A percentile compares a stretch with the other conserved stretches of the same genome.
Conservation (phyloP, 2,329 filamentous ascomycete species). For the Fusarium foetens region DNA sequence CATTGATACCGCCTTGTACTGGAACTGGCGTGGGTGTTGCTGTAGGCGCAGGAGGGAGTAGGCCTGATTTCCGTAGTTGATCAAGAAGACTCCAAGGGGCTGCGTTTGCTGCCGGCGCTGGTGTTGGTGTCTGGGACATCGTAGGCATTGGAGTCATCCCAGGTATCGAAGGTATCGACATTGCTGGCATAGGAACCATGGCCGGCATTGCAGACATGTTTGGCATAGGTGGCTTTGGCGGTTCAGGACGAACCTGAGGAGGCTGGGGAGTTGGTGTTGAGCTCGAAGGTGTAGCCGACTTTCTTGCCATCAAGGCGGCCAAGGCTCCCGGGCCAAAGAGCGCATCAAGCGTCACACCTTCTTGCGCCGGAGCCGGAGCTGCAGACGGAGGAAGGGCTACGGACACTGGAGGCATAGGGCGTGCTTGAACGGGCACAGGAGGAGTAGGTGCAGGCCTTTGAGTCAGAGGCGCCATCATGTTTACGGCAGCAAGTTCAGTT, state of each 20-base stretch:
- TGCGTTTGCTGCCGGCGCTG: conserved; percentile 50
- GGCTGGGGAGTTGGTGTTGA: conserved; percentile 57
- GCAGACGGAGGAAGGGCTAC: conserved; percentile 48
- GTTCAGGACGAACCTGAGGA: conserved; percentile 19
- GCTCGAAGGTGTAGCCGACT: conserved; percentile 60
- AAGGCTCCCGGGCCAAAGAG: conserved; percentile 69
- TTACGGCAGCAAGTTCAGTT: conserved; percentile 75
- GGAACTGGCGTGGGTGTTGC: conserved; percentile 52
- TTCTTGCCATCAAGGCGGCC: conserved; percentile 67
- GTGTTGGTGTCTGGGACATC: conserved; percentile 46
- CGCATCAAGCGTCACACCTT: conserved; percentile 64
- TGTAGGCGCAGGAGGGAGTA: conserved; percentile 62
- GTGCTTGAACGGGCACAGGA: conserved; percentile 45
- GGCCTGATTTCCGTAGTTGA: conserved; percentile 73
- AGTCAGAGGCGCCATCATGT: conserved; percentile 62
- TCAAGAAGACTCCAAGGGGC: conserved; percentile 71
- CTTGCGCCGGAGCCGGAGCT: conserved; percentile 47
- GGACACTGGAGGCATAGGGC: conserved; percentile 49
- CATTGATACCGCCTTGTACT: conserved; percentile 69
- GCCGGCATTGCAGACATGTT: conserved; percentile 29
- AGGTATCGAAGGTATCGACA: conserved; percentile 42
- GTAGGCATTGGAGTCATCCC: conserved; percentile 59
- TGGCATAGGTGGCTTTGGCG: conserved; percentile 13
- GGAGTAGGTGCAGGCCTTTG: conserved; percentile 55
- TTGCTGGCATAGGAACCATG: conserved; percentile 53